Evolutionary conservation across 2,329 filamentous ascomycete species (phyloP).

Genomic region (Diatrype stigma): DNA sequence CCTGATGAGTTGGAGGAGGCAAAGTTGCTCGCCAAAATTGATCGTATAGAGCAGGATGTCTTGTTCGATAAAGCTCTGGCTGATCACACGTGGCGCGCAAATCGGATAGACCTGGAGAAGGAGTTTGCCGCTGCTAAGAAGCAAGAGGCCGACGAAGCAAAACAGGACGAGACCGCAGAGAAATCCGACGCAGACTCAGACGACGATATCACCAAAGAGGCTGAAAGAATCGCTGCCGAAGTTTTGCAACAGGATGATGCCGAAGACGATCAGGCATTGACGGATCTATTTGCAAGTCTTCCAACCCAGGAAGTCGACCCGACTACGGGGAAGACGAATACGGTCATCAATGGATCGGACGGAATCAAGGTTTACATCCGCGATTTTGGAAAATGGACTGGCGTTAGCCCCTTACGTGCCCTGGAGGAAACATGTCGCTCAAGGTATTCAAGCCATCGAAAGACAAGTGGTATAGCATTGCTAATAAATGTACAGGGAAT

Average conservation of each 20-base stretch:
- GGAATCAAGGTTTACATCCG: conserved; percentile 60
- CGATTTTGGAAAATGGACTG: conserved; percentile 81
- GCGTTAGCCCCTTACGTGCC: conserved; percentile 69
- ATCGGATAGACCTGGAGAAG: conserved; percentile 57
- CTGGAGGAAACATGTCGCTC: conserved; percentile 86
- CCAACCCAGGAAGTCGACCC: conserved; percentile 58
- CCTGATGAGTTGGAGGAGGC: conserved; percentile 46
- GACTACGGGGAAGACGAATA: conserved; percentile 53
- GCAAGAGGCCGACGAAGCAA: conserved; percentile 30
- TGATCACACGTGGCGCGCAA: conserved; percentile 60
- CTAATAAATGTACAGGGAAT: conserved; percentile 52
- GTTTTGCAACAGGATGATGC: conserved; percentile 53
- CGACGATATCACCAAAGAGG: conserved; percentile 50
- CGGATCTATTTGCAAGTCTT: conserved; percentile 56
- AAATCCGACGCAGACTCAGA: conserved; percentile 26
- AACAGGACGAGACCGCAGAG: conserved; percentile 23
- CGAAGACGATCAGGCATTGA: conserved; percentile 46
- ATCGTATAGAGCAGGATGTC: conserved; percentile 72
- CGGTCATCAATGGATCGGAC: conserved; percentile 47
- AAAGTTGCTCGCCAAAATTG: conserved; percentile 69
- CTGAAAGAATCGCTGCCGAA: conserved; percentile 54
- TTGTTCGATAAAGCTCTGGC: conserved; percentile 67
- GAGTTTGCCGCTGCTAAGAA: conserved; percentile 51
- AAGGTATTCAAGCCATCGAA: conserved; percentile 45
- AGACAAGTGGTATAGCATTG: not conserved